Base-by-base conservation (phyloP, 352 stramenopile genomes). In the Globisporangium splendens region DNA sequence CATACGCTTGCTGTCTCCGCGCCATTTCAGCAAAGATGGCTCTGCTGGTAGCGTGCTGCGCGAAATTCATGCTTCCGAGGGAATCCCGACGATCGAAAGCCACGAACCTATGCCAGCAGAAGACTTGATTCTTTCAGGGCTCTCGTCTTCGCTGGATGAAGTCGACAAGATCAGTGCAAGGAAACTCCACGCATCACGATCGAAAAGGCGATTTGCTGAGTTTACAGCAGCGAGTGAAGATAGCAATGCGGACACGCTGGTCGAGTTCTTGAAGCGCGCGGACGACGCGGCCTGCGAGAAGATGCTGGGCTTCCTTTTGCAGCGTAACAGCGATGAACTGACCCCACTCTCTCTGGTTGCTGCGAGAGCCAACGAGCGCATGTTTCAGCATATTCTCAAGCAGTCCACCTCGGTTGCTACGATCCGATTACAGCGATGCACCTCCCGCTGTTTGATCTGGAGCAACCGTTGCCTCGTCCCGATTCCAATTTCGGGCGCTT, bases 351-450 rank as follows among this genome's bases (percentile, higher is more conserved):
- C 75, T 8, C 69, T 90, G 17, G 75, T 77, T 0, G 79, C 77
- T 8, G 65, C 75, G 7, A 75, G 80, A 31, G 79, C 77, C 0
- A 78, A 82, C 35, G 28, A 71, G 14, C 52, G 56, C 20, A 86
- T 90, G 77, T 79, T 90, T 39, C 59, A 86, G 54, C 73, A 86
- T 42, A 67, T 90, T 17, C 59, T 90, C 24, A 65, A 72, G 56
- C 64, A 71, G 3, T 72, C 72, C 3, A 76, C 73, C 13, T 75
- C 65, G 0, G 59, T 78, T 17, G 65, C 77, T 90, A 77, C 56
- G 79, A 71, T 3, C 79, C 79, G 6, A 81, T 88, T 42, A 84
- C 70, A 43, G 72, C 75, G 2, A 58, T 75, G 8, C 72, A 82
- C 43, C 68, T 88, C 20, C 77, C 77, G 1, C 64, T 90, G 2